These are phyloP conservation scores for Paraleonurus japonicus DNA, from an alignment of 257 asterid genomes.

Conservation along the genomic window DNA sequence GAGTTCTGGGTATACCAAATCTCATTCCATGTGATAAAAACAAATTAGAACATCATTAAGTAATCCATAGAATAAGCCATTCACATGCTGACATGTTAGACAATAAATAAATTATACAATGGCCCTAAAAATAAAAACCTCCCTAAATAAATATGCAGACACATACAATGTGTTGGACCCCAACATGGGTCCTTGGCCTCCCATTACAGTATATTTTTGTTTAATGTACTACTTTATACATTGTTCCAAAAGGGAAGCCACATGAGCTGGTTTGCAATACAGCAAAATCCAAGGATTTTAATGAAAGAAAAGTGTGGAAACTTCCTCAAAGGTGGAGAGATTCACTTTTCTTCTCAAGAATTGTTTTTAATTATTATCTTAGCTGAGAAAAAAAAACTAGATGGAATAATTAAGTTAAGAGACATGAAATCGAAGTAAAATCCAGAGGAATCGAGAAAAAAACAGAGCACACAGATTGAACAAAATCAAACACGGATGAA, in stretches of 20 bases:
- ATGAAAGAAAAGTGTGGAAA: conserved; percentile 21
- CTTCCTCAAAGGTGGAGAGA: conserved; percentile 22
- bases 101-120: conserved; percentile 30
- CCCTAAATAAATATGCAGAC: background rate
- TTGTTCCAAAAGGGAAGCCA: conserved; percentile 28
- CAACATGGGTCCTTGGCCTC: conserved; percentile 23
- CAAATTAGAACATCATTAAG: conserved; percentile 21
- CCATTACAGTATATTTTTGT: conserved; percentile 19
- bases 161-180: conserved; percentile 6
- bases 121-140: conserved; percentile 19
- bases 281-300: conserved; percentile 20
- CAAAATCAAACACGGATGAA: background rate
- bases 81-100: conserved; percentile 46
- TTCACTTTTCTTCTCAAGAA: conserved; percentile 19
- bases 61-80: conserved; percentile 22
- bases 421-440: background rate
- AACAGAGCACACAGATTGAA: background rate
- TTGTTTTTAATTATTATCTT: conserved; percentile 7
- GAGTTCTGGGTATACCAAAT: conserved; percentile 21
- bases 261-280: conserved; percentile 50
- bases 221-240: conserved; percentile 18
- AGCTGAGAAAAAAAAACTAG: background rate
- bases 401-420: background rate
- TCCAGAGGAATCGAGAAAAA: background rate
- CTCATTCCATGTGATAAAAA: conserved; percentile 25